Evolutionary conservation across 176 grass and related monocot genomes (phyloP), one percentile per base, ranked within the genome.

Genomic region (Eleusine indica): DNA sequence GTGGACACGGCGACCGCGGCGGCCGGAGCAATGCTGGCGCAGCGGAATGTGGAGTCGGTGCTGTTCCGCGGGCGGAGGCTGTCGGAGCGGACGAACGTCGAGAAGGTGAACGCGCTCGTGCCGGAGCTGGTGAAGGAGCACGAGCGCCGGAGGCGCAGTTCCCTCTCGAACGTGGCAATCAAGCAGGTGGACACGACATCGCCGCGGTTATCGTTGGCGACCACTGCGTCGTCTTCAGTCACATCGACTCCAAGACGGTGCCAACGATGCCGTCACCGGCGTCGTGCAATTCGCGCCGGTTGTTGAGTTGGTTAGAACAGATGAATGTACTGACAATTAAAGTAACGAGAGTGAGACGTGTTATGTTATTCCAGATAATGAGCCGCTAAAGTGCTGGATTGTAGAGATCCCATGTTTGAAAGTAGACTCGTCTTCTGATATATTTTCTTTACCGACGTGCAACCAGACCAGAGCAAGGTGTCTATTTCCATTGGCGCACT

Each of bases 91-190:
- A 95, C 90, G 1, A 95, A 92, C 74, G 75, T 48, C 11, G 85
- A 95, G 75, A 92, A 90, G 82, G 43, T 92, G 6, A 85, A 95
- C 43, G 61, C 71, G 17, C 69, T 92, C 29, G 76, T 80, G 8
- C 66, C 18, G 38, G 93, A 92, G 85, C 63, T 95, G n/a, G 86
- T 90, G 39, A 92, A 90, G 69, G 93, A 95, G 87, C 90, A 90
- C 17, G 85, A 92, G 67, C 53, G 87, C 39, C 72, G 91, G 21
- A 52, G 85, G 64, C 18, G 60, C 40, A 88, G 91, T 88, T 82
- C 87, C 2, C 72, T 95, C 2, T 81, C 85, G 1, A 89, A 81
- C 32, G 86, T 98, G 18, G 79, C 84, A 15, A 70, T 91, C 48
- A 92, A 94, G 52, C 92, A 88, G 68, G 83, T 66, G 13, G 76